Evolutionary conservation across 805 yeast genomes (phyloP).

Genomic region (Pichia ethanolica): DNA sequence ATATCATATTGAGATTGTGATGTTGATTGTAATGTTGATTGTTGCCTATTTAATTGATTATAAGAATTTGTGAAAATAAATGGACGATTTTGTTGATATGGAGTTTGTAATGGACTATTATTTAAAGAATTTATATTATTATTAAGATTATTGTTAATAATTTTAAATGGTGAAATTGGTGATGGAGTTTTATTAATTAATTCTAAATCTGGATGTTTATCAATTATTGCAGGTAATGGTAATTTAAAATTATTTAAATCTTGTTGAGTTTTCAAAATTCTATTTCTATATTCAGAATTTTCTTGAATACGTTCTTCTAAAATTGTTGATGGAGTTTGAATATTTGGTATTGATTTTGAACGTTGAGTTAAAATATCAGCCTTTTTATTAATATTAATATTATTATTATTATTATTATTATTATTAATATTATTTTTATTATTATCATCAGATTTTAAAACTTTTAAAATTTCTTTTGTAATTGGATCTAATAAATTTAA

Average conservation of each 20-base stretch:
- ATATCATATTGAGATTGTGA: too few relatives aligned
- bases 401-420: background rate
- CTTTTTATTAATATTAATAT: background rate
- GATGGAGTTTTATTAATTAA: background rate
- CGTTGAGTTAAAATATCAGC: background rate
- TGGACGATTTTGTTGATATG: too few relatives aligned
- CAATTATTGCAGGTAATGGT: conserved; percentile 24
- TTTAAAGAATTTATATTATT: background rate
- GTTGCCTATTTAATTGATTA: too few relatives aligned
- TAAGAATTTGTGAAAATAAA: too few relatives aligned
- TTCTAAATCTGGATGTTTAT: conserved; percentile 9
- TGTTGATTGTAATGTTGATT: too few relatives aligned
- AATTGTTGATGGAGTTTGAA: background rate
- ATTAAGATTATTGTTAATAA: too few relatives aligned
- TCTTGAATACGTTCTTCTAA: conserved; percentile 2
- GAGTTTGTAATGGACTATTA: background rate
- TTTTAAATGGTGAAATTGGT: background rate
- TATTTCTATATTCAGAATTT: conserved; percentile 4
- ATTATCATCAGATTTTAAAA: conserved; percentile 2
- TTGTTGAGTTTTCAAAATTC: conserved; percentile 2
- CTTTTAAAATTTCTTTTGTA: conserved; percentile 15
- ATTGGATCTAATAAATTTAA: conserved; percentile 22
- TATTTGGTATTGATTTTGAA: background rate
- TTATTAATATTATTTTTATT: background rate
- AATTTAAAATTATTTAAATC: conserved; percentile 15